Base-by-base conservation (phyloP, 345 rosid genomes). In the Syzygium oleosum region DNA sequence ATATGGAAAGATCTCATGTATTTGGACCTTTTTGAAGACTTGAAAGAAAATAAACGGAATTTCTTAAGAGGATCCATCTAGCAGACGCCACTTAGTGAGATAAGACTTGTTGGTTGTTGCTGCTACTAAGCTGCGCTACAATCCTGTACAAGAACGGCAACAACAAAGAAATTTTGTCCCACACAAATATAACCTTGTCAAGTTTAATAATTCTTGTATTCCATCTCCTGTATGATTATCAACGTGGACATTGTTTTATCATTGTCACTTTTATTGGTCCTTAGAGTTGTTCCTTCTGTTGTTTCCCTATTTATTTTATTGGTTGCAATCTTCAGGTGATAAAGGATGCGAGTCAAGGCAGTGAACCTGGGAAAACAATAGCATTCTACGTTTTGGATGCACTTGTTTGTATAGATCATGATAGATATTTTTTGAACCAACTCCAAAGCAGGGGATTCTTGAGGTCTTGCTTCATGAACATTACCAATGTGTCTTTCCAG, bases 381-480 rank as follows among this genome's bases (percentile, higher is more conserved):
- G 94, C 99, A 27, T 94, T 97, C 54, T 96, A 96, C 88, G 98
- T 97, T 90, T 90, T 97, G 87, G 99, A 95, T 90, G 97, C 96
- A 41, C 91, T 97, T 88, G 92, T 95, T 87, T 93, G 98, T 90
- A 90, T 95, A 83, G 99, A 97, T 90, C 94, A 94, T 78, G 98
- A 97, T 88, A 94, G 95, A 93, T 96, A 90, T 90, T 95, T 97
- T 91, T 94, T 97, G 85, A 95, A 85, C 89, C 99, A 97, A 93
- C 98, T 97, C 88, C 98, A 97, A 90, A 97, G 98, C 90, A 94
- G 99, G 90, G 99, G 97, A 51, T 95, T 96, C 91, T 87, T 97
- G 88, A 93, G 98, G 61, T 93, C 96, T 84, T 93, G 96, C 94
- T 89, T 97, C 84, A 91, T 88, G 88, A 94, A 93, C 92, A 95